Evolutionary conservation across 495 filamentous ascomycete species (phyloP).

Genomic region (Aspergillus homomorphus): DNA sequence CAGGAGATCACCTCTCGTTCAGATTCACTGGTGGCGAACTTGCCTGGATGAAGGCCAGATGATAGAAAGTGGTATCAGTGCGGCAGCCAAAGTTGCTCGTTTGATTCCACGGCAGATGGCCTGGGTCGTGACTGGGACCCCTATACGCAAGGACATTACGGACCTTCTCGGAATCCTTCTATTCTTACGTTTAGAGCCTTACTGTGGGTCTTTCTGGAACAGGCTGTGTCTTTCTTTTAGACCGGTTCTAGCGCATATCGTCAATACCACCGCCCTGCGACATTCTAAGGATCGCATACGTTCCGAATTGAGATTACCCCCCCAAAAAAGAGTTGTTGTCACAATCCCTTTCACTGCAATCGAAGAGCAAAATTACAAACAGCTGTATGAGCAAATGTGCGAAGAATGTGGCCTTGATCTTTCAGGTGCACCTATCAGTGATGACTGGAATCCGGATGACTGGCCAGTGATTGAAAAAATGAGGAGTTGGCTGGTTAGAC

Average conservation of each 20-base stretch:
- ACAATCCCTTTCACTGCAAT: conserved; percentile 83
- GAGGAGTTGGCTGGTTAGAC: conserved; percentile 63
- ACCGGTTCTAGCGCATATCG: conserved; percentile 60
- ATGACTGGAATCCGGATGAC: conserved; percentile 62
- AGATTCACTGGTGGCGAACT: conserved; percentile 86
- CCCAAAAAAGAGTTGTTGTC: conserved; percentile 81
- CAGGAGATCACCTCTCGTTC: conserved; percentile 68
- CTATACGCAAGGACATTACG: conserved; percentile 72
- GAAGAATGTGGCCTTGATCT: conserved; percentile 60
- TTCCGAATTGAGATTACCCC: conserved; percentile 69
- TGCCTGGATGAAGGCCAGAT: conserved; percentile 96
- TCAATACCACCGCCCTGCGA: conserved; percentile 67
- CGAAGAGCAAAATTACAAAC: conserved; percentile 82
- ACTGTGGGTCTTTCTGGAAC: conserved; percentile 65
- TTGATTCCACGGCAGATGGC: conserved; percentile 79
- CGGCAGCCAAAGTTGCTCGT: conserved; percentile 74
- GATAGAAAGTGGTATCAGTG: conserved; percentile 82
- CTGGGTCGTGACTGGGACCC: conserved; percentile 94
- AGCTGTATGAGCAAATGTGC: conserved; percentile 70
- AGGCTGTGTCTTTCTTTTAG: conserved; percentile 57
- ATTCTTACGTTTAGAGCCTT: conserved; percentile 79
- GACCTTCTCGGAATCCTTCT: conserved; percentile 66
- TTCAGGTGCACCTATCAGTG: conserved; percentile 57
- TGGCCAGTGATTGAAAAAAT: conserved; percentile 58
- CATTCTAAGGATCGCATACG: conserved; percentile 84